Evolutionary conservation across 2,329 filamentous ascomycete genomes (phyloP).

Genomic region (Xylariaceae sp.): DNA sequence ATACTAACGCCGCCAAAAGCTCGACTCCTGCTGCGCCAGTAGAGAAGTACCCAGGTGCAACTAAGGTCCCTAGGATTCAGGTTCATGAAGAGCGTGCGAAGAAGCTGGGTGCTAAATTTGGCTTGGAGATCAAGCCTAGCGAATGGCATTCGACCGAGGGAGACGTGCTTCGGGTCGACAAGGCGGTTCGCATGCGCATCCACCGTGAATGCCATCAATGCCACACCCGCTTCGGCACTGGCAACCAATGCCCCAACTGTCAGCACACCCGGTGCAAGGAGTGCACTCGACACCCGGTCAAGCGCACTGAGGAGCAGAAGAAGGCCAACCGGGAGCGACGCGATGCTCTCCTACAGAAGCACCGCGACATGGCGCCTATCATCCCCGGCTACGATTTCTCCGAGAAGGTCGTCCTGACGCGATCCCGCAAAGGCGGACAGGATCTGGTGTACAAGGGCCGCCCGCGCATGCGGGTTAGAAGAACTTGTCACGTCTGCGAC

Average conservation of each 20-base stretch:
- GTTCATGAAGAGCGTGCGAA: conserved; percentile 50
- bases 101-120: conserved; percentile 47
- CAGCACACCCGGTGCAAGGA: conserved; percentile 73
- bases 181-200: conserved; percentile 70
- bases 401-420: conserved; percentile 48
- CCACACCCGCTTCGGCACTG: conserved; percentile 62
- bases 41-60: conserved; percentile 20
- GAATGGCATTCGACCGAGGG: conserved; percentile 47
- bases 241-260: conserved; percentile 69
- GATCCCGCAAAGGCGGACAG: conserved; percentile 60
- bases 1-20: conserved; percentile 12
- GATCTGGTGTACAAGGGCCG: conserved; percentile 62
- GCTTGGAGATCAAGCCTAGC: conserved; percentile 46
- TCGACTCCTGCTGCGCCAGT: conserved; percentile 10
- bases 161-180: conserved; percentile 58
- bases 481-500: conserved; percentile 69
- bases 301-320: conserved; percentile 50
- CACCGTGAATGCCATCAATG: conserved; percentile 78
- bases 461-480: conserved; percentile 63
- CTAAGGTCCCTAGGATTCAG: conserved; percentile 39
- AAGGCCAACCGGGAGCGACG: conserved; percentile 44
- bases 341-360: conserved; percentile 43
- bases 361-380: conserved; percentile 49
- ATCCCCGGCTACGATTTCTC: conserved; percentile 43
- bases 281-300: conserved; percentile 67